Percentiles rank a stretch among this genome's conserved stretches.
These are phyloP conservation scores for Podospora australis DNA, from an alignment of 495 filamentous ascomycete genomes.

Conservation along the genomic window DNA sequence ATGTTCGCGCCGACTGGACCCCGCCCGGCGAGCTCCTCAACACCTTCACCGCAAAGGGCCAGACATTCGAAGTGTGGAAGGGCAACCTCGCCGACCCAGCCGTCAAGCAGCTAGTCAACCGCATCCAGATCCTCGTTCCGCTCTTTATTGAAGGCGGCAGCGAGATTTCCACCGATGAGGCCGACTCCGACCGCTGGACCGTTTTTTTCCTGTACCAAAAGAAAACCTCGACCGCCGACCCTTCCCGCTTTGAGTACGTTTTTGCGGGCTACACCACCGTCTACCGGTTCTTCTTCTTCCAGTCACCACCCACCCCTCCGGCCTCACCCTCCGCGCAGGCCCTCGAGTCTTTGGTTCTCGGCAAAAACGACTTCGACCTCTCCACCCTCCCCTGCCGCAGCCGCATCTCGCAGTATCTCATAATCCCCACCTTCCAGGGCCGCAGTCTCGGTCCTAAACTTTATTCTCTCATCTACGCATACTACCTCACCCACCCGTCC, in stretches of 20 bases:
- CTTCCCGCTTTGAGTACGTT: constrained; percentile 52
- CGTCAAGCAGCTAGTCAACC: constrained; percentile 60
- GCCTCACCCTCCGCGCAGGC: constrained; percentile 15
- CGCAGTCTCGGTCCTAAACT: constrained; percentile 72
- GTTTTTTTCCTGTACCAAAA: constrained; percentile 78
- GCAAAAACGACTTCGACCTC: constrained; percentile 41
- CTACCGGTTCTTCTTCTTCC: constrained; percentile 71
- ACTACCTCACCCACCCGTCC: constrained; percentile 54
- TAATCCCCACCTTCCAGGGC: constrained; percentile 81
- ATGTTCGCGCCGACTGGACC: constrained; percentile 50
- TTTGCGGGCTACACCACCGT: constrained; percentile 83
- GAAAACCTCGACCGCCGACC: constrained; percentile 35
- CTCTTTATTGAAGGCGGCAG: constrained; percentile 90
- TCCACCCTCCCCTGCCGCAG: constrained; percentile 55
- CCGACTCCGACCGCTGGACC: constrained; percentile 76
- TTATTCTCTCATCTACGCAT: constrained; percentile 67
- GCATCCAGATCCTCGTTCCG: constrained; percentile 75
- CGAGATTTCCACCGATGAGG: constrained; percentile 62
- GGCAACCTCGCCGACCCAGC: constrained; percentile 44
- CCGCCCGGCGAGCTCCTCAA: constrained; percentile 47
- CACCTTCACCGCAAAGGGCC: constrained; percentile 29
- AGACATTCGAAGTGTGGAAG: constrained; percentile 48
- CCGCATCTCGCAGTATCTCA: constrained; percentile 88
- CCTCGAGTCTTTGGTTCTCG: constrained; percentile 25
- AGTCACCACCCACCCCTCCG: constrained; percentile 20